Conservation (phyloP, 768 basidiomycete species). For the Boletus rubropictus region DNA sequence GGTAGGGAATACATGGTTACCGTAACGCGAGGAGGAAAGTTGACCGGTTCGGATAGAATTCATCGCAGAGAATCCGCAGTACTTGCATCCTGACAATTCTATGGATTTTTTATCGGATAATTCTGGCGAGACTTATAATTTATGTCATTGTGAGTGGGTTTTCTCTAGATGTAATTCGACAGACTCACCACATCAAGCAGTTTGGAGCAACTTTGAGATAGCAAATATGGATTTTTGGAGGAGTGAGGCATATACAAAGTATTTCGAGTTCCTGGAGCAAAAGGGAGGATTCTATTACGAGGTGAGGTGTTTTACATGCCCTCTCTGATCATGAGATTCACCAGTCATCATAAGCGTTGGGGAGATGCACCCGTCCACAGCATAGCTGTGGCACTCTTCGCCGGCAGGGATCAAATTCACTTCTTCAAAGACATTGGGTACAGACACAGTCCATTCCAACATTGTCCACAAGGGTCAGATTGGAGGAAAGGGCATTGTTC, state of each 20-base stretch:
- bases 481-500: constrained; percentile 81
- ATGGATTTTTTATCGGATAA: constrained; percentile 64
- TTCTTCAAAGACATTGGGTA: constrained; percentile 96
- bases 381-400: constrained; percentile 86
- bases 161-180: neutral
- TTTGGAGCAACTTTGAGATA: constrained; percentile 95
- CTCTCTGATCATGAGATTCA: constrained; percentile 2
- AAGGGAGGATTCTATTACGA: constrained; percentile 89
- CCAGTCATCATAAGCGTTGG: constrained; percentile 54
- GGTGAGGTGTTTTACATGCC: constrained; percentile 30
- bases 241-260: constrained; percentile 72
- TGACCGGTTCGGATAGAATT: constrained; percentile 47
- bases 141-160: constrained; percentile 52
- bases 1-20: constrained; percentile 33
- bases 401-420: constrained; percentile 83
- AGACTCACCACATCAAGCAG: constrained; percentile 32
- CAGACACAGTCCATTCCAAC: constrained; percentile 90
- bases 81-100: constrained; percentile 51
- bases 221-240: constrained; percentile 82
- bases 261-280: constrained; percentile 75
- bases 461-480: constrained; percentile 74
- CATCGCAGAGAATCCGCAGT: constrained; percentile 46
- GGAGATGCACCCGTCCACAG: constrained; percentile 93
- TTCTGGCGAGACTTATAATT: constrained; percentile 56
- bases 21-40: constrained; percentile 29